Conservation (phyloP, 257 asterid genomes). For the Nicotiana knightiana region DNA sequence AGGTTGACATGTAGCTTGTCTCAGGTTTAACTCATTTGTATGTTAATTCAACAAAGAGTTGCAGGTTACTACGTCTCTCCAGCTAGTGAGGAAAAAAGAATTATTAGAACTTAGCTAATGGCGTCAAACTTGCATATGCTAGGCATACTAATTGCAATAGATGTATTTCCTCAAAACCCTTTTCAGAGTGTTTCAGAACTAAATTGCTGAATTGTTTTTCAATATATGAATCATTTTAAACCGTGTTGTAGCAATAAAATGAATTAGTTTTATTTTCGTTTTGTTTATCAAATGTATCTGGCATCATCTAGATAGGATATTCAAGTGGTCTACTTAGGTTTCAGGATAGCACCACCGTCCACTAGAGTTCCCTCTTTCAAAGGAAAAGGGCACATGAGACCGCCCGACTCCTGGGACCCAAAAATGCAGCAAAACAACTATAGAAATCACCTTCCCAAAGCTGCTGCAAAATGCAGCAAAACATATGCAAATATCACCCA, state of each 20-base stretch:
- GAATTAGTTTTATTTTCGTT: neutral
- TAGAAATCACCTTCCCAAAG: no score
- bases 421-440: no score
- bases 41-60: neutral
- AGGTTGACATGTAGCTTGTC: neutral
- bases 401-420: no score
- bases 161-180: neutral
- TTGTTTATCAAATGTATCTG: neutral
- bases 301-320: neutral
- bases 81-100: neutral
- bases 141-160: neutral
- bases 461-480: no score
- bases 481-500: no score
- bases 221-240: neutral
- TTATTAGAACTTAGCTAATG: neutral
- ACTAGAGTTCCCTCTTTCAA: constrained; percentile 41
- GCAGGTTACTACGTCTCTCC: neutral
- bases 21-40: neutral
- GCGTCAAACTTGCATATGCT: neutral
- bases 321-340: constrained; percentile 17
- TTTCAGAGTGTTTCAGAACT: neutral
- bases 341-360: neutral
- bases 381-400: constrained; percentile 39
- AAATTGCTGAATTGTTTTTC: neutral
- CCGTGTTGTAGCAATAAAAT: neutral